phyloP scores from a whole-genome alignment of 257 asterid genomes.

The Solanum lignicaule region DNA sequence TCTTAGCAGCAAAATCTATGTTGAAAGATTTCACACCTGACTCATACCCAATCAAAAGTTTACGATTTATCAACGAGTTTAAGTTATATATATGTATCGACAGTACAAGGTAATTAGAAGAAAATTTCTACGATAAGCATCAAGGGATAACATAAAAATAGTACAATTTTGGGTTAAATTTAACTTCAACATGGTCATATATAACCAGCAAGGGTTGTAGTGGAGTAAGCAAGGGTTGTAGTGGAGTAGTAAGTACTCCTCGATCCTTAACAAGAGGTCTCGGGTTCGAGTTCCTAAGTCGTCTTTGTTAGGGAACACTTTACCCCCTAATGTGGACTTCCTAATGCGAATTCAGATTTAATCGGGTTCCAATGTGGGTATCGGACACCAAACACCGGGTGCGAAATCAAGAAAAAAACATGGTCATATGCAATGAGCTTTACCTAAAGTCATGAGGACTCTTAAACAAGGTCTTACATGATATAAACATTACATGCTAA shows the following conservation, averaged over 20 bases:
- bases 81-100: background rate
- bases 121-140: background rate
- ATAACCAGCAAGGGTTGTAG: too few species aligned
- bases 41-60: background rate
- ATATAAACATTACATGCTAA: background rate
- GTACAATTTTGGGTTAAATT: background rate
- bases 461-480: background rate
- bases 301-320: too few species aligned
- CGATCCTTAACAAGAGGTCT: too few species aligned
- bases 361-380: too few species aligned
- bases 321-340: too few species aligned
- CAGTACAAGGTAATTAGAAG: background rate
- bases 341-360: too few species aligned
- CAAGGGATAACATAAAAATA: background rate
- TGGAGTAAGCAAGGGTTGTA: background rate
- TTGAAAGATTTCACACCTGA: conserved; percentile 12
- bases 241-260: background rate
- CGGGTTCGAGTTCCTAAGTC: too few species aligned
- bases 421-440: too few species aligned
- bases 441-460: background rate
- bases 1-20: conserved; percentile 5
- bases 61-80: background rate
- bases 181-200: too few species aligned
- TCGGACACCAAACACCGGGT: too few species aligned
- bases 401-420: too few species aligned